phyloP scores from a whole-genome alignment of 805 yeast species.

The Lachancea waltii region DNA sequence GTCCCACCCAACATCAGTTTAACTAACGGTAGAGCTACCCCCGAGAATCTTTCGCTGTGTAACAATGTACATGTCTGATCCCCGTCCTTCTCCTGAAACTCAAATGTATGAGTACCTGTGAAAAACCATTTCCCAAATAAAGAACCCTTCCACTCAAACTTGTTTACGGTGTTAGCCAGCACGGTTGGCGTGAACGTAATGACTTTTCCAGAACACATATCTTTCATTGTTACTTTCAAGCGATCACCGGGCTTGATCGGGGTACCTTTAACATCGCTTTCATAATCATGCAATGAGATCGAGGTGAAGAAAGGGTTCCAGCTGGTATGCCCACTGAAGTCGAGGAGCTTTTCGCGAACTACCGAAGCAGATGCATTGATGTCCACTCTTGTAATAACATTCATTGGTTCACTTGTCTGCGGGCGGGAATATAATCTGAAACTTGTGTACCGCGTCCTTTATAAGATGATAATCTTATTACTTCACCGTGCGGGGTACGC shows the following conservation, averaged over 20 bases:
- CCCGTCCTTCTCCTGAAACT: conserved; percentile 1
- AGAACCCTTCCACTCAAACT: conserved; percentile 4
- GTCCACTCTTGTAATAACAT: neutral
- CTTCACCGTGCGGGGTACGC: neutral
- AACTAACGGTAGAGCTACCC: neutral
- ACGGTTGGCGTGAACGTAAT: conserved; percentile 4
- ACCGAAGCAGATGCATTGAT: conserved; percentile 1
- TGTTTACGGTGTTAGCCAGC: conserved; percentile 1
- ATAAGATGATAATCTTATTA: neutral
- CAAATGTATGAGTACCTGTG: conserved; percentile 3
- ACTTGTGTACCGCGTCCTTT: neutral
- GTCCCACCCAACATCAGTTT: conserved; percentile 2
- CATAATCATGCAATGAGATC: neutral
- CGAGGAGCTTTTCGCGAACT: conserved; percentile 4
- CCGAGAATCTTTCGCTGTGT: conserved; percentile 3
- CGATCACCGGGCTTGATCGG: conserved; percentile 4
- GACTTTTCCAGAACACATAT: neutral
- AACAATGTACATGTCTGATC: neutral
- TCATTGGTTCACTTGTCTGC: neutral
- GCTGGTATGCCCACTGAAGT: conserved; percentile 1
- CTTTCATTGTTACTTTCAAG: conserved; percentile 4
- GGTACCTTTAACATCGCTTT: neutral
- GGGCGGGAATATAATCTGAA: neutral
- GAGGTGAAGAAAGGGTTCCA: conserved; percentile 7
- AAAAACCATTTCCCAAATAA: conserved; percentile 3